Conservation (phyloP, 441 rosid species). For the Adansonia madagascariensis region DNA sequence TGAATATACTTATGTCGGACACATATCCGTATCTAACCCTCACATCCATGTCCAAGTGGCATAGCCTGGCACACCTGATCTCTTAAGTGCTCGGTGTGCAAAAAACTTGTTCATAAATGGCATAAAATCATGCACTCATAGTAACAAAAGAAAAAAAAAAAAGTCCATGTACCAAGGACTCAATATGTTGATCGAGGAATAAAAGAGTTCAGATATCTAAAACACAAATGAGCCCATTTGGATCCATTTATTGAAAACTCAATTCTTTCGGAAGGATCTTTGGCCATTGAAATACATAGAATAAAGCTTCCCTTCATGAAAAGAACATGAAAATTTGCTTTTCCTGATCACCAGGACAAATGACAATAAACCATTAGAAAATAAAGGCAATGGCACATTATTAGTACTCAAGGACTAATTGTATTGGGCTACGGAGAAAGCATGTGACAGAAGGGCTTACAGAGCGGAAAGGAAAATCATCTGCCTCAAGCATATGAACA, state of each 20-base stretch:
- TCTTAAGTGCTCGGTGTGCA: background rate
- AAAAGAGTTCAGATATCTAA: background rate
- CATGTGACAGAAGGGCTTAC: constrained; percentile 42
- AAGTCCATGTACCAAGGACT: background rate
- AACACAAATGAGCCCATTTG: background rate
- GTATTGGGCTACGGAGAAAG: background rate
- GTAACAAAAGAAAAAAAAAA: background rate
- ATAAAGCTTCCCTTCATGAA: background rate
- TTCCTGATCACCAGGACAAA: background rate
- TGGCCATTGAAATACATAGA: background rate
- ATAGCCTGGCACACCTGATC: too few species aligned
- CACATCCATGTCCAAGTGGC: too few species aligned
- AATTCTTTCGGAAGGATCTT: background rate
- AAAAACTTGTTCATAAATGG: background rate
- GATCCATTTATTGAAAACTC: background rate
- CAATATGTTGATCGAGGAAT: background rate
- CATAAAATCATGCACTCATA: background rate
- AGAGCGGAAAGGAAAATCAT: constrained; percentile 81
- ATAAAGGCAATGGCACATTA: background rate
- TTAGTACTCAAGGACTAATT: background rate
- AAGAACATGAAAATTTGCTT: background rate
- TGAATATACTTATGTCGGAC: too few species aligned
- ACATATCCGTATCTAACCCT: too few species aligned
- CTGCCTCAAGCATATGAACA: constrained; percentile 92
- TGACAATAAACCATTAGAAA: background rate